Evolutionary conservation across 2,329 filamentous ascomycete genomes (phyloP).

Genomic region (Fusarium brachygibbosum): DNA sequence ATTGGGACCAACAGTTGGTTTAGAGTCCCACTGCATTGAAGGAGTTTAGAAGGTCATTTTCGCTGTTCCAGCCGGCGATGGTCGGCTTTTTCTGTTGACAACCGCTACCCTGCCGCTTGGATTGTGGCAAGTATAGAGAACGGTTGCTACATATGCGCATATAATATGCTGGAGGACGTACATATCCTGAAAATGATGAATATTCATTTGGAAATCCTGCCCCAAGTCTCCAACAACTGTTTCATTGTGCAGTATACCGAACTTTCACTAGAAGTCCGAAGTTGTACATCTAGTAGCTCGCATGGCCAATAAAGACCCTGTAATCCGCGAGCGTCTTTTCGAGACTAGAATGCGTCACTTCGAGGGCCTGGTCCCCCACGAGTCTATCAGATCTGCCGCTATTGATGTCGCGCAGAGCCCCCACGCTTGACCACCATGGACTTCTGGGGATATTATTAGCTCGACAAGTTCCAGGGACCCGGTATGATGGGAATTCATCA

Average conservation of each 20-base stretch:
- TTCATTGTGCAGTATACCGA: too few relatives aligned
- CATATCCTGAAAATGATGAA: constrained; percentile 31
- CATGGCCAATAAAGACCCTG: too few relatives aligned
- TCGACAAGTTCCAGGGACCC: too few relatives aligned
- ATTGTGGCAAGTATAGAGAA: constrained; percentile 19
- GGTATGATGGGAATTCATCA: too few relatives aligned
- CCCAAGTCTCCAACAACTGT: not conserved
- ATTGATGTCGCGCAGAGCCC: too few relatives aligned
- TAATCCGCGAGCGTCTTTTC: not conserved
- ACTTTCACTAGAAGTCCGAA: too few relatives aligned
- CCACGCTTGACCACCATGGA: too few relatives aligned
- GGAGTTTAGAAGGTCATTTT: constrained; percentile 26
- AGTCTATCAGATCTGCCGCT: too few relatives aligned
- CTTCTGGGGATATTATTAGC: too few relatives aligned
- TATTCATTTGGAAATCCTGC: not conserved
- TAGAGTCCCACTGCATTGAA: constrained; percentile 8
- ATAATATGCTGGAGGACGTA: constrained; percentile 39
- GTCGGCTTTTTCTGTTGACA: constrained; percentile 16
- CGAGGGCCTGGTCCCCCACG: too few relatives aligned
- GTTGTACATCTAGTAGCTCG: too few relatives aligned
- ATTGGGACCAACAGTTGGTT: not conserved
- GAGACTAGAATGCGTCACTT: not conserved
- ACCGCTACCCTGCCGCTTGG: not conserved
- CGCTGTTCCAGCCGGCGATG: constrained; percentile 13
- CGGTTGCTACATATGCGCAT: constrained; percentile 17